Evolutionary conservation across 495 filamentous ascomycete genomes (phyloP).

Genomic region (Oidiodendron maius): DNA sequence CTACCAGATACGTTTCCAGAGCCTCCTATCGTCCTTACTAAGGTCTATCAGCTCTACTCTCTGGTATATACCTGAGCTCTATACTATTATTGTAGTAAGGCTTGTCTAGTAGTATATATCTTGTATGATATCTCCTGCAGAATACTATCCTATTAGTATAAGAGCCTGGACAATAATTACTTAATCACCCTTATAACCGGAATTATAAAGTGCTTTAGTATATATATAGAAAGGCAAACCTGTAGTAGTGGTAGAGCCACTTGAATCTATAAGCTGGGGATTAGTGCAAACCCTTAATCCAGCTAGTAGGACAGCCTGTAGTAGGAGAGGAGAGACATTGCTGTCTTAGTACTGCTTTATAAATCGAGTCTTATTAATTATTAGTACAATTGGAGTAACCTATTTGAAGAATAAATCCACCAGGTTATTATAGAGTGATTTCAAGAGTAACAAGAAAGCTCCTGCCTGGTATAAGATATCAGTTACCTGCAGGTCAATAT

Average conservation of each 20-base stretch:
- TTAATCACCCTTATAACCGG: constrained; percentile 96
- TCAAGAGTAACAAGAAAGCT: constrained; percentile 86
- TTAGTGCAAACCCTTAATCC: constrained; percentile 94
- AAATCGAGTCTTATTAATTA: constrained; percentile 90
- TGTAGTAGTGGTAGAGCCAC: constrained; percentile 90
- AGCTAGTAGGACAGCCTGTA: constrained; percentile 89
- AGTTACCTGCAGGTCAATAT: constrained; percentile 89
- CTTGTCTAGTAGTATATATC: constrained; percentile 99
- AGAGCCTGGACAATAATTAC: constrained; percentile 96
- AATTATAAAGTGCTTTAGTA: constrained; percentile 94
- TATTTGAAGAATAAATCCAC: constrained; percentile 95
- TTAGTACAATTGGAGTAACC: constrained; percentile 96
- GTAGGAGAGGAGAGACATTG: constrained; percentile 84
- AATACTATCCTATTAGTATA: constrained; percentile 97
- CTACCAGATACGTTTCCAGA: constrained; percentile 99
- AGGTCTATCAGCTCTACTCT: constrained; percentile 94
- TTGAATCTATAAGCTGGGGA: constrained; percentile 91
- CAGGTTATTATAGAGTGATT: constrained; percentile 87
- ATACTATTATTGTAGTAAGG: constrained; percentile 92
- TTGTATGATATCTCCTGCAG: constrained; percentile 98
- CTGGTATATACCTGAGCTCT: constrained; percentile 97
- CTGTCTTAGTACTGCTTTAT: constrained; percentile 91
- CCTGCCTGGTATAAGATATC: constrained; percentile 92
- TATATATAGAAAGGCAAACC: constrained; percentile 98
- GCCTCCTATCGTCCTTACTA: constrained; percentile 78